Conservation (phyloP, 2,329 filamentous ascomycete species). For the Metarhizium robertsii region DNA sequence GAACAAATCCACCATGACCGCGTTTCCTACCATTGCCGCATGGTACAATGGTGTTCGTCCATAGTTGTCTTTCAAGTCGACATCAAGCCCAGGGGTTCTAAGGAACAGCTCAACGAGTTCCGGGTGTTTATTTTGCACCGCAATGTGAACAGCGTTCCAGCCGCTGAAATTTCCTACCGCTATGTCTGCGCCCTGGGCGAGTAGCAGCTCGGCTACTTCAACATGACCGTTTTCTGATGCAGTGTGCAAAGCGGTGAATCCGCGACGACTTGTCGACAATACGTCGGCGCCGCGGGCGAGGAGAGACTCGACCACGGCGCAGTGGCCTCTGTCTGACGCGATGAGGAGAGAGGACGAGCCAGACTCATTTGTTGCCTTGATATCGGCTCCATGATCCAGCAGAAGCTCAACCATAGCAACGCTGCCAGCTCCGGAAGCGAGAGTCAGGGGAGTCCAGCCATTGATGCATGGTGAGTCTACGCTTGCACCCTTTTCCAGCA, state of each 20-base stretch:
- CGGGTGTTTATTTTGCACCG: conserved; percentile 2
- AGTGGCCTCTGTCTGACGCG: not conserved
- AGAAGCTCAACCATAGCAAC: conserved; percentile 1
- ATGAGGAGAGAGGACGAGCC: conserved; percentile 1
- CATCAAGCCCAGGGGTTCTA: not conserved
- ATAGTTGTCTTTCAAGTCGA: conserved; percentile 1
- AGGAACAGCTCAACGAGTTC: conserved; percentile 2
- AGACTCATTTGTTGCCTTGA: not conserved
- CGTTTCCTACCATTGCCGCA: not conserved
- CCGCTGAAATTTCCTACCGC: conserved; percentile 1
- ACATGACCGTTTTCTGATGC: not conserved
- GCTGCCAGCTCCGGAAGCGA: not conserved
- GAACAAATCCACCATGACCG: not conserved
- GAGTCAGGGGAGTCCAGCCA: conserved; percentile 3
- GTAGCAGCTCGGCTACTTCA: not conserved
- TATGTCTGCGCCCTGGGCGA: not conserved
- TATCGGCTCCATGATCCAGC: conserved; percentile 1
- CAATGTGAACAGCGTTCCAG: conserved; percentile 3
- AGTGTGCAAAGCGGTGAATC: not conserved
- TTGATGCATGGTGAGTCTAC: conserved; percentile 2
- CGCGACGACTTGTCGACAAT: not conserved
- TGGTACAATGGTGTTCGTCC: conserved; percentile 4
- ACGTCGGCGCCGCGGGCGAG: conserved; percentile 2
- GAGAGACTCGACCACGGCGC: not conserved
- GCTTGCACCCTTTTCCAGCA: conserved; percentile 6